Evolutionary conservation across 139 green algal species (phyloP).

Genomic region (Micractinium conductrix): DNA sequence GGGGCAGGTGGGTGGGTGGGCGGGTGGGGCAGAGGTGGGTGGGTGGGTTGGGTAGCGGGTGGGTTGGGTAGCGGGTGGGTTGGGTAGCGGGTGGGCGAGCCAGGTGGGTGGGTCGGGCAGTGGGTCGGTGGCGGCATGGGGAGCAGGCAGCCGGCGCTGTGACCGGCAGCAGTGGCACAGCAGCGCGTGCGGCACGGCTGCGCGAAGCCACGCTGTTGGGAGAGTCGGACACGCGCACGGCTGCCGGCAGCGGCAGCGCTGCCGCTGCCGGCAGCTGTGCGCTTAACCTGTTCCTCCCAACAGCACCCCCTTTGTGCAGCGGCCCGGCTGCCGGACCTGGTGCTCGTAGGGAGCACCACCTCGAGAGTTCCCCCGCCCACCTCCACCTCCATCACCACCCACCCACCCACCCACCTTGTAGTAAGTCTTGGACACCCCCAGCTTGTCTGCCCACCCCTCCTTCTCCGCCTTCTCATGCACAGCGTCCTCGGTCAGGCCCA

Average conservation of each 20-base stretch:
- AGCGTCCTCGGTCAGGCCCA: constrained; percentile 95
- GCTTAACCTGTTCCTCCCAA: no score
- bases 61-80: background rate
- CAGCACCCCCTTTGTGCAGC: background rate
- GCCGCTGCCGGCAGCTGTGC: background rate
- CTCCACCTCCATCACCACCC: background rate
- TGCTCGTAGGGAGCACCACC: no score
- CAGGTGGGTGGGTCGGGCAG: no score
- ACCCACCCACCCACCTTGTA: constrained; percentile 85
- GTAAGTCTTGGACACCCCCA: constrained; percentile 94
- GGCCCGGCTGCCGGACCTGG: no score
- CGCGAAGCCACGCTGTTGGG: no score
- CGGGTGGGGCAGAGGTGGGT: background rate
- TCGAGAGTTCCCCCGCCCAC: no score
- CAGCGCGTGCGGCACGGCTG: no score
- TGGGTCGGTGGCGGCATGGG: no score
- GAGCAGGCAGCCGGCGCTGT: background rate
- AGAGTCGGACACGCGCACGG: no score
- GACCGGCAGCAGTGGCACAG: no score
- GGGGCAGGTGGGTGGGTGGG: no score
- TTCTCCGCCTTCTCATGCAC: constrained; percentile 90
- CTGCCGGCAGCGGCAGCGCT: background rate
- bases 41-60: background rate
- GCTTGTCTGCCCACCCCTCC: constrained; percentile 82
- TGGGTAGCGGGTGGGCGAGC: background rate